phyloP scores from a whole-genome alignment of 2,329 filamentous ascomycete species.

The Aspergillus sp. region DNA sequence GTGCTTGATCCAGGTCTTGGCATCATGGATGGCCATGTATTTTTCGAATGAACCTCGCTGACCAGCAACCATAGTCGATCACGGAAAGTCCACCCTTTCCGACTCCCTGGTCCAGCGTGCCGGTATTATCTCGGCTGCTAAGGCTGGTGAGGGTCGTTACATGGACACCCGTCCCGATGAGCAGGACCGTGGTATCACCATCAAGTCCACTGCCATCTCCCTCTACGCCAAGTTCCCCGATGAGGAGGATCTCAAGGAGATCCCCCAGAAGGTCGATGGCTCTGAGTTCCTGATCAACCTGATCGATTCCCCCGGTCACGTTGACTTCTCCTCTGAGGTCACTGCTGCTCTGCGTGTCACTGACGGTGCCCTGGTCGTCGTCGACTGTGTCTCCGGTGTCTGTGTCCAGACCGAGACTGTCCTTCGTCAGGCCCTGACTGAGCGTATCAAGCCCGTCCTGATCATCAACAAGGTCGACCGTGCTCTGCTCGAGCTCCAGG shows the following conservation, averaged over 20 bases:
- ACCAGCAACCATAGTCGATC: conserved; percentile 67
- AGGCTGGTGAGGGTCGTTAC: conserved; percentile 93
- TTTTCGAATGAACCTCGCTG: not conserved
- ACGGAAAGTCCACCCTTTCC: conserved; percentile 99
- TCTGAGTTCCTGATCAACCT: conserved; percentile 99
- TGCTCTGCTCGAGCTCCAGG: conserved; percentile 97
- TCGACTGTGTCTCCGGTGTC: conserved; percentile 99
- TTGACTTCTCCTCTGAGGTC: conserved; percentile 99
- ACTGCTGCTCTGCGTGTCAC: conserved; percentile 99
- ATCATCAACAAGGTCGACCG: conserved; percentile 99
- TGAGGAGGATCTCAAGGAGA: conserved; percentile 90
- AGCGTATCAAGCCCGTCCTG: conserved; percentile 99
- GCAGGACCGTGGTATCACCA: conserved; percentile 99
- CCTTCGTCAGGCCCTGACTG: conserved; percentile 95
- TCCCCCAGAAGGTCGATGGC: conserved; percentile 82
- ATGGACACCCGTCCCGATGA: conserved; percentile 97
- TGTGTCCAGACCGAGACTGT: conserved; percentile 99
- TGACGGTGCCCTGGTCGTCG: conserved; percentile 98
- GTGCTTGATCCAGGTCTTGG: conserved; percentile 28
- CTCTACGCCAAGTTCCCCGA: conserved; percentile 83
- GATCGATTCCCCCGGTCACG: conserved; percentile 99
- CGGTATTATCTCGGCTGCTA: conserved; percentile 98
- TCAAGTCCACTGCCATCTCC: conserved; percentile 99
- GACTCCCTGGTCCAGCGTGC: conserved; percentile 98
- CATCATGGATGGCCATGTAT: not conserved